Conservation (phyloP, 83 land plant species). For the Picea mariana region DNA sequence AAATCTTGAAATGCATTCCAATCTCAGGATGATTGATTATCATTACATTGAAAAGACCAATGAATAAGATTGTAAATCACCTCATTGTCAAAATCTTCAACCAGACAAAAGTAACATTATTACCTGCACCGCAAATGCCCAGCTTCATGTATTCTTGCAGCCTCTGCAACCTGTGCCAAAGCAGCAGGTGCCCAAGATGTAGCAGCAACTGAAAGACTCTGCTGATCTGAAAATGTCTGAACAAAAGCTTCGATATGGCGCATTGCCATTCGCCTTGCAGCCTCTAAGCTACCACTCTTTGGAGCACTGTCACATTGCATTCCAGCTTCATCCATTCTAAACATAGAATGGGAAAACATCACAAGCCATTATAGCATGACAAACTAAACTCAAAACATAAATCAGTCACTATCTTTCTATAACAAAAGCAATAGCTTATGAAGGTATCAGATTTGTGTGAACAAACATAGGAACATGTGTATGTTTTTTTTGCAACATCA, state of each 20-base stretch:
- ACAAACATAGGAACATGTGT: not conserved
- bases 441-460: too few species aligned
- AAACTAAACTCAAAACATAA: not conserved
- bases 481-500: too few species aligned
- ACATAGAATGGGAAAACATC: slow-evolving; percentile 1
- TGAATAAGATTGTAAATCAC: not conserved
- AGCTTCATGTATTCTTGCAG: slow-evolving; percentile 92
- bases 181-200: slow-evolving; percentile 83
- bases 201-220: slow-evolving; percentile 62
- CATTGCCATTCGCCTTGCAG: slow-evolving; percentile 82
- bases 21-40: not conserved
- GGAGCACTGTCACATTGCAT: slow-evolving; percentile 60
- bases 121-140: slow-evolving; percentile 99
- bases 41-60: not conserved
- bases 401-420: not conserved
- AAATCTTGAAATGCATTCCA: not conserved
- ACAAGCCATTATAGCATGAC: not conserved
- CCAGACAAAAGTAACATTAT: not conserved
- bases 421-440: too few species aligned
- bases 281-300: slow-evolving; percentile 71
- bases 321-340: slow-evolving; percentile 90
- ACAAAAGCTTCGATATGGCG: slow-evolving; percentile 86
- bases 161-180: slow-evolving; percentile 74
- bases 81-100: not conserved
- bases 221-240: slow-evolving; percentile 77